Percentiles rank a stretch among this genome's conserved stretches.
phyloP scores from a whole-genome alignment of 345 rosid genomes.

The Eucalyptus pauciflora region DNA sequence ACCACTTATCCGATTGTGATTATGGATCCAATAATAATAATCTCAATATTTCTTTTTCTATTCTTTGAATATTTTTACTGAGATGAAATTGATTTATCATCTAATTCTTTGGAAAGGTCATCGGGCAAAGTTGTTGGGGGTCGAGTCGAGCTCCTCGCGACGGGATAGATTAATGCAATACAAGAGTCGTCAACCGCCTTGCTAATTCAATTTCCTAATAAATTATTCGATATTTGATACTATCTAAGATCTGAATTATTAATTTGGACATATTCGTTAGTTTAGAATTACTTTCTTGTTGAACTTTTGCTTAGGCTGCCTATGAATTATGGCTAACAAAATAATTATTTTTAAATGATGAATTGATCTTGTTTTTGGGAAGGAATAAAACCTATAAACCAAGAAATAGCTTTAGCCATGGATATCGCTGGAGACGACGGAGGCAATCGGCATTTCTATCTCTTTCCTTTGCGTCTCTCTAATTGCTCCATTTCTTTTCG shows the following conservation, averaged over 20 bases:
- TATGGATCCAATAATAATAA: neutral
- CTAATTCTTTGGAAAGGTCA: neutral
- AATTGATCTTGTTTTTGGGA: neutral
- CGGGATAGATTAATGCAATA: neutral
- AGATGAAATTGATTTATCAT: neutral
- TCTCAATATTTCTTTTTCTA: neutral
- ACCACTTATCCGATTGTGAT: neutral
- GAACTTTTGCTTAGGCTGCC: neutral
- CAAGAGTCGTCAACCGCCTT: neutral
- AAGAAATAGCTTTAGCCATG: neutral
- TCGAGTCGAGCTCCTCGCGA: fast-evolving
- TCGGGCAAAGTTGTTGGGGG: neutral
- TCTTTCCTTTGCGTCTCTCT: neutral
- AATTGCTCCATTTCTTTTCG: neutral
- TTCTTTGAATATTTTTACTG: neutral
- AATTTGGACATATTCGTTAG: neutral
- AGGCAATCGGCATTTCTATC: neutral
- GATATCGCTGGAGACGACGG: neutral
- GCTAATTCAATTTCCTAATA: neutral
- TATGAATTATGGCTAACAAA: neutral
- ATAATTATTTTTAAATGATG: neutral
- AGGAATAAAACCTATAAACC: neutral
- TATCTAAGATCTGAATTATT: neutral
- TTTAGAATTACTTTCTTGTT: neutral
- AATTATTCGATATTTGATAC: neutral